Conservation (phyloP, 768 basidiomycete species). For the Candolleomyces eurysporus region DNA sequence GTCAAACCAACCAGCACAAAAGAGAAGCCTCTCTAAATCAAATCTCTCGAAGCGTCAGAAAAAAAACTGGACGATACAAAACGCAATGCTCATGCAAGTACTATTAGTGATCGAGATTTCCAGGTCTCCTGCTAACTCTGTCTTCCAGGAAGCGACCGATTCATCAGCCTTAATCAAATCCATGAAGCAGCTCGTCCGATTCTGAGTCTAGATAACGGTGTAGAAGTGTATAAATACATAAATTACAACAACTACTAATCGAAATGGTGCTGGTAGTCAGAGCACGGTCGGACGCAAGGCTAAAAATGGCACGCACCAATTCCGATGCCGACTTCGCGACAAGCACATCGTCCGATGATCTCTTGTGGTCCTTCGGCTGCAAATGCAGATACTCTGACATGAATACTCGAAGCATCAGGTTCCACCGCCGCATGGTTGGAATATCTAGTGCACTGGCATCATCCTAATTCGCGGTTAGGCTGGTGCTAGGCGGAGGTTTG, state of each 20-base stretch:
- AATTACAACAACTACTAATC: constrained; percentile 1
- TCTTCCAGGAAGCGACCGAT: constrained; percentile 29
- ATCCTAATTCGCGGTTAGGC: constrained; percentile 52
- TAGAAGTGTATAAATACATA: background rate
- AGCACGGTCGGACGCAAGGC: background rate
- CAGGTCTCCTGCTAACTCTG: background rate
- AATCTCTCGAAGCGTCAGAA: constrained; percentile 30
- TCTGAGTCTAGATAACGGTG: background rate
- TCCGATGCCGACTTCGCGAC: constrained; percentile 7
- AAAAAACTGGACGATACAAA: constrained; percentile 31
- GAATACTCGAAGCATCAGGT: constrained; percentile 82
- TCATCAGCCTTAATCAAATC: constrained; percentile 33
- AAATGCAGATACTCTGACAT: constrained; percentile 86
- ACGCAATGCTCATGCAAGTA: constrained; percentile 32
- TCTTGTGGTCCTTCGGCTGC: constrained; percentile 38
- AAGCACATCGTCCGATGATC: background rate
- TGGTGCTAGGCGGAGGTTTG: background rate
- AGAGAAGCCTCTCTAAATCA: constrained; percentile 25
- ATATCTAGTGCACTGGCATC: constrained; percentile 84
- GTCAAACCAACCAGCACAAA: constrained; percentile 21
- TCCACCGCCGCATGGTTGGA: constrained; percentile 87
- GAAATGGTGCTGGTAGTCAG: background rate
- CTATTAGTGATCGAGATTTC: background rate
- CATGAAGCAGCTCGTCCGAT: constrained; percentile 29
- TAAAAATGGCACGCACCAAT: constrained; percentile 3